phyloP scores from a whole-genome alignment of 1,139 yeast species.

The Candida tetrigidarum region DNA sequence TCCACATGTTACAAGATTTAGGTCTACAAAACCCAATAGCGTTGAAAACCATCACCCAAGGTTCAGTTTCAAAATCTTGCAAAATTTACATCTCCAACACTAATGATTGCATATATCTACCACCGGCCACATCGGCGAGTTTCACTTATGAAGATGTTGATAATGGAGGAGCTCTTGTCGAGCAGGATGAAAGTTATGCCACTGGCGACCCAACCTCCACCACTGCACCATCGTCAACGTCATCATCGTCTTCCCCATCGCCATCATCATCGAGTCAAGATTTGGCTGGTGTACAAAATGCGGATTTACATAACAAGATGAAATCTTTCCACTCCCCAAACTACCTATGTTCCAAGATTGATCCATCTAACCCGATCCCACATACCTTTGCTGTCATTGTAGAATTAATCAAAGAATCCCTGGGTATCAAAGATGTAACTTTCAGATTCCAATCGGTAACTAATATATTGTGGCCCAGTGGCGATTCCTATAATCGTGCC shows the following conservation, averaged over 20 bases:
- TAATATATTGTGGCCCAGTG: constrained; percentile 57
- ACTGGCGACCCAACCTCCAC: neutral
- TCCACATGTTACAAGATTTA: constrained; percentile 36
- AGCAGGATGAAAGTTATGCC: neutral
- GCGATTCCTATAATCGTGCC: constrained; percentile 52
- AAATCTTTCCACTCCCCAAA: constrained; percentile 37
- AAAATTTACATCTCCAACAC: constrained; percentile 44
- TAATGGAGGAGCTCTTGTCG: constrained; percentile 34
- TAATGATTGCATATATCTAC: constrained; percentile 45
- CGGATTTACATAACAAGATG: constrained; percentile 13
- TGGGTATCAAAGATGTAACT: constrained; percentile 31
- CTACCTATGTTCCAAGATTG: constrained; percentile 45
- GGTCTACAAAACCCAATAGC: constrained; percentile 49
- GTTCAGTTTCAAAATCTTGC: constrained; percentile 32
- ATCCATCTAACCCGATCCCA: constrained; percentile 47
- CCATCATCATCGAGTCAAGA: too few relatives aligned
- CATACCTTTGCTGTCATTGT: constrained; percentile 51
- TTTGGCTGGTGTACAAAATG: neutral
- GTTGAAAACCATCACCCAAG: constrained; percentile 29
- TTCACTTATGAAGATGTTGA: constrained; percentile 52
- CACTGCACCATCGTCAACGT: too few relatives aligned
- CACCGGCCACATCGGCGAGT: constrained; percentile 47
- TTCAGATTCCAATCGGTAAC: constrained; percentile 39
- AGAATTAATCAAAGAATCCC: constrained; percentile 39
- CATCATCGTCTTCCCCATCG: too few relatives aligned